Base-by-base conservation (phyloP, 441 rosid species). In the Croton setiger region DNA sequence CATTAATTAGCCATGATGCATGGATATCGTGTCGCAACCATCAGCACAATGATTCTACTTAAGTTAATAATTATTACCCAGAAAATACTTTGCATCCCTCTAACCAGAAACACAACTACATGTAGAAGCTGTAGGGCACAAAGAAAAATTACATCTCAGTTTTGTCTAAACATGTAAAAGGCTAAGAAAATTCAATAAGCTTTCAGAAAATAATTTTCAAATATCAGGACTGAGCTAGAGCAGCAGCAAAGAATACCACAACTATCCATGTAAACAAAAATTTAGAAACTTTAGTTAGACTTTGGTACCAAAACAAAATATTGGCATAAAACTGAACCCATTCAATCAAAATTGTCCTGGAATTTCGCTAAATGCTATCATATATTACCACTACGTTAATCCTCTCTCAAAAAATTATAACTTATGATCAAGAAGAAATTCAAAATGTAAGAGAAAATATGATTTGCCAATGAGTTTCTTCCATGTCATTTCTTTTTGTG, bases 61-160 rank as follows among this genome's bases (percentile, higher is more conserved):
- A 51, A 20, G 57, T 27, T 20, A 53, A 53, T 44, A 44, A 54
- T 0, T 54, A 23, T 54, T 10, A 0, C 33, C 35, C 4, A 20
- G 10, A 54, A 15, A 10, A 8, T 54, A 12, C 7, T 23, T 54
- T 54, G 33, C 10, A 21, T 54, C 27, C 14, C 33, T 54, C 33
- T 8, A 54, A 54, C 58, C 35, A 54, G 23, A 31, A n/a, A n/a
- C n/a, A n/a, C n/a, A n/a, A n/a, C n/a, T n/a, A n/a, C n/a, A n/a
- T n/a, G n/a, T n/a, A n/a, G n/a, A n/a, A n/a, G n/a, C n/a, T n/a
- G n/a, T n/a, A n/a, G n/a, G n/a, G n/a, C n/a, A n/a, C n/a, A n/a
- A n/a, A n/a, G n/a, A n/a, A n/a, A n/a, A n/a, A n/a, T n/a, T n/a
- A 49, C 11, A 64, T 49, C 33, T 64, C 68, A 17, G 9, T 31